Base-by-base conservation (phyloP, 371 early-diverging fungal species). In the Lichtheimia ornata region DNA sequence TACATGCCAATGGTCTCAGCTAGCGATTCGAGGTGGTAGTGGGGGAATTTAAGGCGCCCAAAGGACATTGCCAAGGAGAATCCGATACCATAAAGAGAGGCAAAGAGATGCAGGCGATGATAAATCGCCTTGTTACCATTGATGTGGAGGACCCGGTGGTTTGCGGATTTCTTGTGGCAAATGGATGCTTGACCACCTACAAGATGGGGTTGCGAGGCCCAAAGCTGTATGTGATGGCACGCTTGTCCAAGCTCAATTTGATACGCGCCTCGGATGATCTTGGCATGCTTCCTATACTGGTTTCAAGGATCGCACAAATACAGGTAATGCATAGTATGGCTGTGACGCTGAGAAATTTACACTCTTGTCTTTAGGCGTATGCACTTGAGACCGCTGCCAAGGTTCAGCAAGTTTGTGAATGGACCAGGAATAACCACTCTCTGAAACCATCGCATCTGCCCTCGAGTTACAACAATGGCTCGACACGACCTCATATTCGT, bases 91-190 rank as follows among this genome's bases (percentile, higher is more conserved):
- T 22, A 1, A 22, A 22, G 22, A 22, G 1, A 1, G 22, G 60
- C 41, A 64, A 64, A n/a, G 65, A 64, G 51, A 49, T 64, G 59
- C 59, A 60, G 30, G 42, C 53, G 30, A 56, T 64, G 60, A 9
- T 64, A 1, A 64, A 64, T 25, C 25, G 44, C 13, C 59, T 64
- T 30, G 15, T 64, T 13, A 50, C 22, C 9, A 5, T 64, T 50
- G 55, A 56, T 42, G 56, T 56, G 17, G 22, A 28, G 24, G 41
- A 35, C 27, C 60, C 60, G 28, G 52, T 54, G 27, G 56, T 59
- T 40, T 45, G 65, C n/a, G 60, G 51, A 20, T 56, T 59, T 5
- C 50, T 64, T 28, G 54, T 64, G 27, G 27, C 55, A 20, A 50
- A 42, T 3, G 40, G 28, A 18, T 17, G 4, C 12, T 50, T 59